Evolutionary conservation across 805 yeast genomes (phyloP), one percentile per base, ranked within the genome.

Genomic region (Ogataea trehalophila): DNA sequence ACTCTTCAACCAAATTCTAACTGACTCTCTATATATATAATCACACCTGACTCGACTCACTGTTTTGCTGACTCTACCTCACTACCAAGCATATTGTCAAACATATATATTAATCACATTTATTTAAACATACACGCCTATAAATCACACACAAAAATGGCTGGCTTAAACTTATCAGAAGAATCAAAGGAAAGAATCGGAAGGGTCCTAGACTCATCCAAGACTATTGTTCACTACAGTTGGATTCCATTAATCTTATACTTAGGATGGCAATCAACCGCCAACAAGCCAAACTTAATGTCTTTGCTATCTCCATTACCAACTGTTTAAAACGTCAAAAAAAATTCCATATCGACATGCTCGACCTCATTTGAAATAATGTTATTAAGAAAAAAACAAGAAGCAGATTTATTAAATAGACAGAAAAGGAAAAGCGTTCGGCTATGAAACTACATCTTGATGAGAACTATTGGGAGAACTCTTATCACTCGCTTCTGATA

Each of bases 241-340:
- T 94, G 96, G 88, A 84, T 94, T 61, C 99, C 99, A 48, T 86
- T 94, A 65, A 84, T 94, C 56, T 75, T 94, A 64, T 94, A 94
- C 75, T 74, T 94, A 59, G 99, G 94, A 42, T 85, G 90, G 90
- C 68, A 79, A 48, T 81, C 87, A 58, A 83, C 92, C 54, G 76
- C 89, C 47, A 85, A 85, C 69, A 87, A 85, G 71, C 97, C 97
- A 54, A 81, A 82, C 55, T 73, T 92, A 63, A 76, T 92, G 68
- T 76, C 75, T 62, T 76, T 87, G 59, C 75, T 87, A 59, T 83
- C 91, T 54, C 95, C 95, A 43, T 75, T 87, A 59, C 94, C 95
- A 56, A 77, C 87, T 54, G 85, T 80, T 61, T 86, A 73, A 71
- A 16, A 29, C 17, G 13, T n/a, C 20, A 16, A 35, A 35, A 16